A percentile compares a stretch with the other conserved stretches of the same genome.
Conservation (phyloP, 768 basidiomycete species). For the Tulasnella sp. region DNA sequence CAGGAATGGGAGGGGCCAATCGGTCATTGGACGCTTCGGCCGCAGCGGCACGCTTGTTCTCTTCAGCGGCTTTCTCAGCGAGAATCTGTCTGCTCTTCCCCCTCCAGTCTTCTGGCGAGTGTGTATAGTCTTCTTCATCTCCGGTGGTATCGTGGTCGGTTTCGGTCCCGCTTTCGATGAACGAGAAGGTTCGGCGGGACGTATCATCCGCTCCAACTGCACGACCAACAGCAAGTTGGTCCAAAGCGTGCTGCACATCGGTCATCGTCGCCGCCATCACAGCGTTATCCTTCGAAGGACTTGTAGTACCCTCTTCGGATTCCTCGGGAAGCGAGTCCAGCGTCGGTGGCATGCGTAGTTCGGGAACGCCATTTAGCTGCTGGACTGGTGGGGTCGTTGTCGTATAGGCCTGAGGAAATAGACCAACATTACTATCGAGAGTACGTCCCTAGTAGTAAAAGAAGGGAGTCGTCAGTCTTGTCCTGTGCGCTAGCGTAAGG, state of each 20-base stretch:
- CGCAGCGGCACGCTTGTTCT: conserved; percentile 34
- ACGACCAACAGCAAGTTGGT: conserved; percentile 48
- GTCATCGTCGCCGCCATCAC: conserved; percentile 83
- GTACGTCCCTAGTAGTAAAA: conserved; percentile 60
- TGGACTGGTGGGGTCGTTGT: conserved; percentile 25
- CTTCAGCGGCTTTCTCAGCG: conserved; percentile 49
- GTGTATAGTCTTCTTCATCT: conserved; percentile 38
- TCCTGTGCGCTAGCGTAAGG: conserved; percentile 14
- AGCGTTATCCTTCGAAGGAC: conserved; percentile 4
- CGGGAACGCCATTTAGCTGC: neutral
- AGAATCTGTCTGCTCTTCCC: conserved; percentile 52
- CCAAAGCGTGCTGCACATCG: conserved; percentile 83
- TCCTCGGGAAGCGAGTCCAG: conserved; percentile 23
- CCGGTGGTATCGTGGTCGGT: conserved; percentile 30
- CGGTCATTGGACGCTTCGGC: conserved; percentile 31
- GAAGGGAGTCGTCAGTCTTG: neutral
- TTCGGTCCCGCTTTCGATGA: conserved; percentile 48
- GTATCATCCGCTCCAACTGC: conserved; percentile 39
- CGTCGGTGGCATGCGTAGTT: conserved; percentile 11
- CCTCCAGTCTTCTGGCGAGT: conserved; percentile 41
- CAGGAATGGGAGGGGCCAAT: conserved; percentile 52
- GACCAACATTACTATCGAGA: conserved; percentile 63
- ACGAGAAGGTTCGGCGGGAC: conserved; percentile 56
- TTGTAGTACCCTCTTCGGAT: conserved; percentile 17
- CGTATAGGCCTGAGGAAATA: conserved; percentile 89